phyloP scores from a whole-genome alignment of 768 basidiomycete genomes.

The Pleurotus ostreatus region DNA sequence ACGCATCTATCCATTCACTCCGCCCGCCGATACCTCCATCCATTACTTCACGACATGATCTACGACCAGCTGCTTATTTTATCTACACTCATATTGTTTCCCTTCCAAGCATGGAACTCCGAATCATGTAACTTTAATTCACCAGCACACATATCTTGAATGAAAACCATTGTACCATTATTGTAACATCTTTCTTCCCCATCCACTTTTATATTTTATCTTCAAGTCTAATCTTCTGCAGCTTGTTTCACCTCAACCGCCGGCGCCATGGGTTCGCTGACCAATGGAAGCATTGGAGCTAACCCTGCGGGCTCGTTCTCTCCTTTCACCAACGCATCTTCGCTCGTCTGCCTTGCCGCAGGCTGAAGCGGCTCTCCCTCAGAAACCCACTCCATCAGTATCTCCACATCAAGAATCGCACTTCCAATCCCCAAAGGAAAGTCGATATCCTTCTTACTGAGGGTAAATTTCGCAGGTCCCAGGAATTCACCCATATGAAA shows the following conservation, averaged over 20 bases:
- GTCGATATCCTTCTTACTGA: constrained; percentile 66
- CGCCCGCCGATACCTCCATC: too few relatives aligned
- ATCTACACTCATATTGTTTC: background rate
- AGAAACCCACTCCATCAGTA: constrained; percentile 51
- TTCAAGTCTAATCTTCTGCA: background rate
- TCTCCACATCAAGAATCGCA: constrained; percentile 59
- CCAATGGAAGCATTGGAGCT: background rate
- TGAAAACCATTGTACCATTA: background rate
- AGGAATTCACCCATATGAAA: constrained; percentile 57
- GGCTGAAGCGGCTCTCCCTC: constrained; percentile 10
- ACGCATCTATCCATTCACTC: too few relatives aligned
- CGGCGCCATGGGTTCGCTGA: background rate
- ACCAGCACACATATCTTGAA: background rate
- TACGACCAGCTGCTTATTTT: background rate
- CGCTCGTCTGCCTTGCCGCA: constrained; percentile 1
- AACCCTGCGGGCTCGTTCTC: background rate
- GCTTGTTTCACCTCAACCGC: constrained; percentile 1
- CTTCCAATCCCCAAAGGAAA: constrained; percentile 75
- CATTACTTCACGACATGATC: background rate
- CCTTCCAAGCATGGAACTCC: too few relatives aligned
- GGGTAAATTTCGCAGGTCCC: constrained; percentile 30
- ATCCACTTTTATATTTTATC: background rate
- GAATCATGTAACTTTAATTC: too few relatives aligned
- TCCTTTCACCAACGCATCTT: background rate
- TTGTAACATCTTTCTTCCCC: background rate